phyloP scores from a whole-genome alignment of 1,139 yeast genomes.

The Meyerozyma elateridarum region DNA sequence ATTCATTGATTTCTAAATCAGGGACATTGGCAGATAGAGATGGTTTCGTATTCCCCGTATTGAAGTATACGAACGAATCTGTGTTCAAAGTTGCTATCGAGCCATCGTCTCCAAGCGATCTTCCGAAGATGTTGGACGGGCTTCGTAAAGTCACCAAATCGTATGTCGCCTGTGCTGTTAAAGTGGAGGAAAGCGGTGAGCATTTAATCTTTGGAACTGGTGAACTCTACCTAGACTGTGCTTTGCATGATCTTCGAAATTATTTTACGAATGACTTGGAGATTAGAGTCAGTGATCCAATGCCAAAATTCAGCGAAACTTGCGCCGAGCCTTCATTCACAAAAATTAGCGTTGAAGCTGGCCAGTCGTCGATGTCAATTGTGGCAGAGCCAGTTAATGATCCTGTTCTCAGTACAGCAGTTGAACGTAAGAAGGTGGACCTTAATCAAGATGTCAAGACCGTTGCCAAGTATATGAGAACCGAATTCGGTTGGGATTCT shows the following conservation, averaged over 20 bases:
- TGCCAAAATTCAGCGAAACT: slow-evolving; percentile 77
- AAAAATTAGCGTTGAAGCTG: slow-evolving; percentile 54
- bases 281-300: slow-evolving; percentile 81
- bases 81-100: slow-evolving; percentile 81
- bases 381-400: slow-evolving; percentile 73
- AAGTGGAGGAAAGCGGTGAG: slow-evolving; percentile 88
- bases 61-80: slow-evolving; percentile 47
- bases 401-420: slow-evolving; percentile 46
- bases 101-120: slow-evolving; percentile 73
- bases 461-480: slow-evolving; percentile 52
- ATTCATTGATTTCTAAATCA: slow-evolving; percentile 45
- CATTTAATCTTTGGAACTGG: slow-evolving; percentile 80
- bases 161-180: slow-evolving; percentile 61
- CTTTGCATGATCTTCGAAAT: slow-evolving; percentile 69
- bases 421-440: slow-evolving; percentile 48
- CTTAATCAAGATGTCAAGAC: slow-evolving; percentile 32
- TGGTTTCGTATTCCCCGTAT: slow-evolving; percentile 8
- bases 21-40: slow-evolving; percentile 12
- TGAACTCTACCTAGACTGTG: slow-evolving; percentile 81
- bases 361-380: slow-evolving; percentile 57
- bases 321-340: slow-evolving; percentile 63
- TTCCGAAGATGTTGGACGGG: slow-evolving; percentile 68
- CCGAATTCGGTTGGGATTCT: slow-evolving; percentile 73
- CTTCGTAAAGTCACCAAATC: slow-evolving; percentile 57
- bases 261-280: slow-evolving; percentile 57